Evolutionary conservation across 768 basidiomycete species (phyloP), one percentile per base, ranked within the genome.

Genomic region (Mycena vitilis): DNA sequence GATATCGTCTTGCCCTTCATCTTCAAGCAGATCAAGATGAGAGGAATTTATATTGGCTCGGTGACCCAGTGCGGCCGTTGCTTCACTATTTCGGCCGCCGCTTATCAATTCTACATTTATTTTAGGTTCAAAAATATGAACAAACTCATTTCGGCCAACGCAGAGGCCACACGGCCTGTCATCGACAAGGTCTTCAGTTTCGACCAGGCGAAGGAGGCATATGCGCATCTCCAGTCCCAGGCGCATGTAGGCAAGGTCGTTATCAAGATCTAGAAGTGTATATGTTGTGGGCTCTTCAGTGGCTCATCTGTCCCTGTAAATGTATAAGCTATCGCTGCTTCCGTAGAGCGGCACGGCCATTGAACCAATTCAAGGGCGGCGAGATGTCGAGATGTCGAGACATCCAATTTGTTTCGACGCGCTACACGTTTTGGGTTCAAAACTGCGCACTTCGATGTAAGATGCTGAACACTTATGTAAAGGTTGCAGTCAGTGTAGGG

Each of bases 41-140:
- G 86, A 5, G 88, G 89, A 5, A 81, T 90, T 30, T 79, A 85
- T 36, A 80, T 88, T 61, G 89, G 89, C 38, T 86, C 86, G 11
- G 82, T 88, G 34, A 78, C 82, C 23, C 87, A 88, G 86, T 88
- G 71, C 54, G 86, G 78, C 42, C 20, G 44, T 7, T 30, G 15
- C 44, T 6, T 45, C 15, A 45, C 12, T 42, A 15, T 6, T 20
- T 45, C 7, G 44, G 13, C 18, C 15, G 12, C 40, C 10, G 30
- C 30, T 42, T 9, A 42, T 11, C 40, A 8, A 16, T 45, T 45
- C 16, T 45, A 20, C 13, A 40, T 9, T 7, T 44, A 11, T 44
- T 20, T 7, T 45, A 45, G 44, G 44, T 7, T 45, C 44, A 15
- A 45, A 45, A 45, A 45, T 7, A 45, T 45, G 44, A 45, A 45